Evolutionary conservation across 2,329 filamentous ascomycete genomes (phyloP).

Genomic region (Fusarium sp.): DNA sequence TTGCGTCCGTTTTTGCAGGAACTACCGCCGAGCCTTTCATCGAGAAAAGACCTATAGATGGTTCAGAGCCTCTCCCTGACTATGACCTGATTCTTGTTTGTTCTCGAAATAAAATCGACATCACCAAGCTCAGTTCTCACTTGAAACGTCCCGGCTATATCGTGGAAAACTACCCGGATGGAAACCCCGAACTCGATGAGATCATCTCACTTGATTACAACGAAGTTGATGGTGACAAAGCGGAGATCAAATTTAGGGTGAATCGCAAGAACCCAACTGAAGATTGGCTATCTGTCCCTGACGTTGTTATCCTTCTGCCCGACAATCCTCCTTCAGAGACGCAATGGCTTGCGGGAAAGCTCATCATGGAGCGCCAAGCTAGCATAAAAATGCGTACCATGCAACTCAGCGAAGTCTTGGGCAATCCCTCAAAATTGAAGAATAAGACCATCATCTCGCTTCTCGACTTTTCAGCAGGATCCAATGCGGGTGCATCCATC

Average conservation of each 20-base stretch:
- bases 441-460: conserved; percentile 55
- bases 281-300: not conserved
- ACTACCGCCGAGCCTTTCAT: conserved; percentile 38
- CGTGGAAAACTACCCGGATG: conserved; percentile 20
- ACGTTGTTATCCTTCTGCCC: conserved; percentile 33
- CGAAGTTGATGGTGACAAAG: not conserved
- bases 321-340: conserved; percentile 9
- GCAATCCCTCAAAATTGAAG: conserved; percentile 25
- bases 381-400: not conserved
- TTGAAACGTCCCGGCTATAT: conserved; percentile 45
- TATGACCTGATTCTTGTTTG: conserved; percentile 49
- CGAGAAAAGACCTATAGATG: conserved; percentile 39
- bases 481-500: conserved; percentile 42
- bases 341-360: conserved; percentile 7
- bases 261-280: not conserved
- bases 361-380: conserved; percentile 4
- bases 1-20: conserved; percentile 15
- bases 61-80: conserved; percentile 34
- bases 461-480: conserved; percentile 50
- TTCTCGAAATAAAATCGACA: conserved; percentile 19
- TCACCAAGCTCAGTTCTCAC: conserved; percentile 27
- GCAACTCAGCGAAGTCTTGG: conserved; percentile 10
- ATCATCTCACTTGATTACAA: not conserved
- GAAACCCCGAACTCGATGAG: not conserved
- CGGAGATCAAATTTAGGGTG: conserved; percentile 6